Conservation (phyloP, 139 green algal genomes). For the Micractinium sp. region DNA sequence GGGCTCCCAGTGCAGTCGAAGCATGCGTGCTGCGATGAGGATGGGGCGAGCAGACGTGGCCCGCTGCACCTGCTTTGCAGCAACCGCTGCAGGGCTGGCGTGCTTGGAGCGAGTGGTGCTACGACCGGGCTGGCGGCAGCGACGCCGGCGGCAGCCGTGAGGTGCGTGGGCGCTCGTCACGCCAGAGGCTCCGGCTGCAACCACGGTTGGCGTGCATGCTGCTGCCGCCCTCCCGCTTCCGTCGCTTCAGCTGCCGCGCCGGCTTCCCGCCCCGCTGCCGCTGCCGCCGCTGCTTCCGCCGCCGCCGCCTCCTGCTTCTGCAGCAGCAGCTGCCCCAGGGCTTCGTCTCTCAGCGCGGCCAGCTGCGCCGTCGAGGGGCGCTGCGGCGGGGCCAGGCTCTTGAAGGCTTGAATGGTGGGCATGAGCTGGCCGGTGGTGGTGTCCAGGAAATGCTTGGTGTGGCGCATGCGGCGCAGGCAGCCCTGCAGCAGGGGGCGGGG, state of each 20-base stretch:
- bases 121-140: too few species aligned
- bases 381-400: background rate
- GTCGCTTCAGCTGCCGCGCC: background rate
- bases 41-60: too few species aligned
- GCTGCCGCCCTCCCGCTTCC: background rate
- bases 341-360: background rate
- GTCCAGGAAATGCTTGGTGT: conserved; percentile 3
- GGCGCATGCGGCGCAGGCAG: conserved; percentile 23
- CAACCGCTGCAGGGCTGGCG: background rate
- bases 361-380: background rate
- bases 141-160: too few species aligned
- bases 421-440: background rate
- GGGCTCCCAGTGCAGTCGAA: too few species aligned
- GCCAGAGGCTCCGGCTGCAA: background rate
- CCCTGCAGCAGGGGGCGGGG: background rate
- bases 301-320: background rate
- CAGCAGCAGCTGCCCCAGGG: background rate
- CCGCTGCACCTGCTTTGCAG: background rate
- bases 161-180: too few species aligned
- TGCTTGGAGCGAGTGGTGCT: background rate
- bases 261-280: background rate
- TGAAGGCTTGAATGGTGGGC: background rate
- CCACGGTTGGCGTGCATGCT: background rate
- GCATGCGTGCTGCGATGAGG: too few species aligned
- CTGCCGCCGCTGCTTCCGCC: background rate